Base-by-base conservation (phyloP, 2,329 filamentous ascomycete genomes). In the Sarocladium oryzae region DNA sequence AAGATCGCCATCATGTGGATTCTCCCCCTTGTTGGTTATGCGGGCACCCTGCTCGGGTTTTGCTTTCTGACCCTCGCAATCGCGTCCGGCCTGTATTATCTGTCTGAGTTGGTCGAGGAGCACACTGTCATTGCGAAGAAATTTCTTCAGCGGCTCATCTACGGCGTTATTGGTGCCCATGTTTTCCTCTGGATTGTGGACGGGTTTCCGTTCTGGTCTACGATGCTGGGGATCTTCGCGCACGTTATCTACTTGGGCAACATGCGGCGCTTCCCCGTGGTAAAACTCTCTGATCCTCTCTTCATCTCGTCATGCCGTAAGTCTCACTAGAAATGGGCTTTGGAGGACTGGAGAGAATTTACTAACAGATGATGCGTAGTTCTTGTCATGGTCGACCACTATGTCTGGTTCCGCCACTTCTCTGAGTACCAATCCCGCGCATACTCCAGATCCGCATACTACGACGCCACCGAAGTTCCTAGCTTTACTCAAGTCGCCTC, bases 21-120 rank as follows among this genome's bases (percentile, higher is more conserved):
- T 74, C 75, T 99, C 63, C 91, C 92, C 61, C 74, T 97, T 38
- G 75, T 99, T 62, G 93, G 93, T 62, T 96, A 96, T 64, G 69
- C 90, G 30, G 93, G 93, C 63, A 83, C 95, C 59, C 72, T 90
- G 56, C 74, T 96, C 55, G 92, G 92, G 66, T 99, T 99, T 74
- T 83, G 82, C 63, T 97, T 99, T 71, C 76, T 99, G 58, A 97
- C 93, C 18, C 78, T 99, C 55, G 90, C 92, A 52, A 97, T 99
- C 64, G 93, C 93, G 35, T 96, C 90, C n/a, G 93, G 93, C 33
- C 83, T 99, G 23, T 99, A 99, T 74, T 99, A 99, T 68, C 85
- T 99, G 51, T 96, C 92, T 21, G 93, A 99, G 69, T 84, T 97
- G 13, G 93, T 99, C 55, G 93, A 99, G 71, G 93, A 99, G 69